A percentile compares a stretch with the other conserved stretches of the same genome.
Conservation (phyloP, 2,329 filamentous ascomycete species). For the Dothidotthia symphoricarpi region DNA sequence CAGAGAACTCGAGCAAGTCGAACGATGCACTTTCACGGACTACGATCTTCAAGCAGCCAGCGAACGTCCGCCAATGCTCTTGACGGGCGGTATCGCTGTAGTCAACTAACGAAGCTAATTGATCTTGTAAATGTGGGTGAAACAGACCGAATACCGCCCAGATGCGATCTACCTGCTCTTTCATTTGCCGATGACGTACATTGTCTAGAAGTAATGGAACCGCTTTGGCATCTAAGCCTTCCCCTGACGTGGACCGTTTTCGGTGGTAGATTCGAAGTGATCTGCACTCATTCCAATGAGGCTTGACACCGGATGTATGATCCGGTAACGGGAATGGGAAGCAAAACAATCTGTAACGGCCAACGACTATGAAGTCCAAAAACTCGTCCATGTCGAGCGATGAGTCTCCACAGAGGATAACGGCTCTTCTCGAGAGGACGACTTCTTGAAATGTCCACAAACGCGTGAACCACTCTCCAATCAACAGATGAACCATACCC, state of each 20-base stretch:
- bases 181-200: neutral
- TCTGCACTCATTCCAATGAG: neutral
- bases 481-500: neutral
- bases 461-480: constrained; percentile 1
- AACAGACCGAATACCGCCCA: constrained; percentile 5
- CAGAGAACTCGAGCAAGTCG: neutral
- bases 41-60: neutral
- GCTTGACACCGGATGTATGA: neutral
- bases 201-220: neutral
- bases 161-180: constrained; percentile 3
- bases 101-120: neutral
- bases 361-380: neutral
- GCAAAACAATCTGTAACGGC: neutral
- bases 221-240: too few species aligned
- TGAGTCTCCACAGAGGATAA: neutral
- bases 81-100: constrained; percentile 1
- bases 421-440: neutral
- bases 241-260: too few species aligned
- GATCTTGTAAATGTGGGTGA: neutral
- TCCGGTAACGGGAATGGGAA: neutral
- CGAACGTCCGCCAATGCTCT: constrained; percentile 1
- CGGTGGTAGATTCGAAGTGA: too few species aligned
- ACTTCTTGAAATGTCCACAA: constrained; percentile 9
- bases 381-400: neutral
- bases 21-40: neutral